phyloP scores from a whole-genome alignment of 177 flowering plant genomes.

The Vitis hybrid region DNA sequence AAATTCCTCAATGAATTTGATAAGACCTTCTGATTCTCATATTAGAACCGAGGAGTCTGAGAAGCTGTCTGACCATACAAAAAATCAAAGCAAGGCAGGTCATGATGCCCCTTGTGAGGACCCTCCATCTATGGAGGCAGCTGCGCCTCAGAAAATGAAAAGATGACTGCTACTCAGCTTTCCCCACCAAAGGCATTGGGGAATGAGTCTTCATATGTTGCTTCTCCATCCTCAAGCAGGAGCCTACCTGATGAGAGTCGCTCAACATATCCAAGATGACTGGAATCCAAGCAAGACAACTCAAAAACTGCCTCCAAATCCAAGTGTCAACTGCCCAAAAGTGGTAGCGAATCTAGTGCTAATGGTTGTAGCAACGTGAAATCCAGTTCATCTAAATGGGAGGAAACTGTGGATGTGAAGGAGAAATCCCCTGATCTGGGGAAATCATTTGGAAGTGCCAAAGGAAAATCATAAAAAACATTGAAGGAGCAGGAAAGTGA shows the following conservation, averaged over 20 bases:
- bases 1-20: slow-evolving; percentile 15
- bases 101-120: slow-evolving; percentile 25
- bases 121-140: slow-evolving; percentile 21
- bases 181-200: slow-evolving; percentile 27
- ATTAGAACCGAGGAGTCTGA: slow-evolving; percentile 28
- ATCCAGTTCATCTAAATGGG: slow-evolving; percentile 31
- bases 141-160: slow-evolving; percentile 29
- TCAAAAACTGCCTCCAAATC: slow-evolving; percentile 15
- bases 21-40: slow-evolving; percentile 32
- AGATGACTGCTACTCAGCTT: slow-evolving; percentile 17
- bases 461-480: slow-evolving; percentile 29
- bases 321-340: slow-evolving; percentile 28
- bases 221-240: slow-evolving; percentile 28
- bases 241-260: slow-evolving; percentile 25
- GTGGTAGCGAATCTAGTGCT: slow-evolving; percentile 30
- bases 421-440: slow-evolving; percentile 17
- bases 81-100: slow-evolving; percentile 20
- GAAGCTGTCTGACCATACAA: slow-evolving; percentile 12
- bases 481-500: slow-evolving; percentile 28
- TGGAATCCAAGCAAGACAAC: slow-evolving; percentile 16
- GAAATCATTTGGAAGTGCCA: slow-evolving; percentile 13
- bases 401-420: slow-evolving; percentile 31
- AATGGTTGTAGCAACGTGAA: slow-evolving; percentile 44
- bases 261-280: slow-evolving; percentile 5
- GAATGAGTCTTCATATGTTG: slow-evolving; percentile 25